phyloP scores from a whole-genome alignment of 2,329 filamentous ascomycete genomes.

The Venturia asperata region DNA sequence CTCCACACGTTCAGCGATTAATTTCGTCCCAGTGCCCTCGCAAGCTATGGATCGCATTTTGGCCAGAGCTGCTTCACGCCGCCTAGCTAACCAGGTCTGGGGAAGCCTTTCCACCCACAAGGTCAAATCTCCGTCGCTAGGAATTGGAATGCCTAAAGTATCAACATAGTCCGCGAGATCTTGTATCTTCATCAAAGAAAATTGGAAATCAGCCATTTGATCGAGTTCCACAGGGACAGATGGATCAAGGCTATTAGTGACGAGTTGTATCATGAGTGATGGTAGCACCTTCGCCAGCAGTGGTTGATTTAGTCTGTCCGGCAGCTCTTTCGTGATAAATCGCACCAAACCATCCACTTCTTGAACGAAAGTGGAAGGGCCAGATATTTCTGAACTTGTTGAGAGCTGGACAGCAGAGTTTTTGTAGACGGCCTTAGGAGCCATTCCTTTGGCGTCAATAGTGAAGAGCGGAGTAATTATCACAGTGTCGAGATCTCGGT shows the following conservation, averaged over 20 bases:
- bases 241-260: constrained; percentile 66
- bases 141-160: constrained; percentile 49
- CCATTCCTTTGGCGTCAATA: constrained; percentile 30
- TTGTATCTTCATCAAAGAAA: constrained; percentile 56
- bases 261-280: constrained; percentile 59
- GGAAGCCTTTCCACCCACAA: constrained; percentile 78
- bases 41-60: constrained; percentile 63
- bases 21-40: constrained; percentile 58
- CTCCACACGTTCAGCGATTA: constrained; percentile 74
- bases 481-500: constrained; percentile 54
- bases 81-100: constrained; percentile 76
- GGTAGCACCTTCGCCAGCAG: constrained; percentile 66
- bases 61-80: constrained; percentile 72
- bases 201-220: constrained; percentile 65
- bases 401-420: constrained; percentile 31
- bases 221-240: constrained; percentile 68
- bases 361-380: constrained; percentile 25
- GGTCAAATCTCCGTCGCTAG: constrained; percentile 53
- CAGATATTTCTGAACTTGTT: constrained; percentile 29
- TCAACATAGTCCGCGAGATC: constrained; percentile 59
- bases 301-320: constrained; percentile 41
- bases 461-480: constrained; percentile 55
- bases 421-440: constrained; percentile 29
- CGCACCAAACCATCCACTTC: constrained; percentile 37
- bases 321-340: constrained; percentile 47